Base-by-base conservation (phyloP, 2,329 filamentous ascomycete species). In the Bipolaris gigantea region DNA sequence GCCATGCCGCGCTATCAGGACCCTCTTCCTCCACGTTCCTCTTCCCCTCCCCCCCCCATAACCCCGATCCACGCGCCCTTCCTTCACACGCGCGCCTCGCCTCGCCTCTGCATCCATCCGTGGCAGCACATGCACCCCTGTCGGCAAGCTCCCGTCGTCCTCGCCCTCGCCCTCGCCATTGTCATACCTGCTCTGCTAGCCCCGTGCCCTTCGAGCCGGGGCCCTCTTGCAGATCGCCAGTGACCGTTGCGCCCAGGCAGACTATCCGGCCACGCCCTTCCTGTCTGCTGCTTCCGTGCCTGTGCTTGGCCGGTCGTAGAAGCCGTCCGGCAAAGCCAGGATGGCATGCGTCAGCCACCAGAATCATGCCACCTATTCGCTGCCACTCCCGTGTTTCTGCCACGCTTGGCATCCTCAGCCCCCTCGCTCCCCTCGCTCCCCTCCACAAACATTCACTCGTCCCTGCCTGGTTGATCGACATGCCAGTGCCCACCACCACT, bases 181-280 rank as follows among this genome's bases (percentile, higher is more conserved):
- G n/a, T n/a, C n/a, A n/a, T n/a, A n/a, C n/a, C n/a, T n/a, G 13
- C 27, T 30, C 27, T 30, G 27, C 39, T n/a, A 42, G 21, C 48
- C 38, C 50, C 46, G 48, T 47, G 30, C 40, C 30, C 32, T 30
- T 43, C 11, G 23, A 25, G 8, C 30, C 23, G 41, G 39, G 27
- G 43, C 36, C n/a, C 15, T 27, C 34, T 40, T 30, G 50, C 44
- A 53, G 38, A 47, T 48, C 30, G 36, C 19, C 19, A 15, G 50
- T 49, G 34, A 50, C 46, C 38, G 32, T 54, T 44, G 23, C 45
- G 33, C 33, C 33, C 33, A 34, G 33, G 13, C 32, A 34, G 32
- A 30, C 27, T 30, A 30, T 30, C 9, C 10, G 5, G 27, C 27
- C 27, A 30, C 11, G 27, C 27, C 27, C 27, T 30, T 30, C 27